These are phyloP conservation scores for Echria macrotheca DNA, from an alignment of 495 filamentous ascomycete genomes.

Conservation along the genomic window DNA sequence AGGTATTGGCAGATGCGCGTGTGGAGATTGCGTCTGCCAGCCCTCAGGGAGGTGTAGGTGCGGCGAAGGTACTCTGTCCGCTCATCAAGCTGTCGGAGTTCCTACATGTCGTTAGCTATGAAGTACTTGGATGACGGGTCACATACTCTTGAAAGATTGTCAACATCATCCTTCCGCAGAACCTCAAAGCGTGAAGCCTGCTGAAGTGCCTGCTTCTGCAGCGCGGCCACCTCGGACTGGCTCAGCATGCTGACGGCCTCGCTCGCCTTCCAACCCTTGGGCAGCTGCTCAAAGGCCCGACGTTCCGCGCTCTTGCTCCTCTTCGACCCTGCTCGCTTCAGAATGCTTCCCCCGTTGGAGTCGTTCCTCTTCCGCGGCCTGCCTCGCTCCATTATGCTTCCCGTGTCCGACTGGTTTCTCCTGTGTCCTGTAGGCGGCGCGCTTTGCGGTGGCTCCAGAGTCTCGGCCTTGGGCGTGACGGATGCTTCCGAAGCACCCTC, in stretches of 20 bases:
- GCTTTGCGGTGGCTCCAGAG: conserved; percentile 26
- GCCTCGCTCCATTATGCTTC: conserved; percentile 55
- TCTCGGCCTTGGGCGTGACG: conserved; percentile 29
- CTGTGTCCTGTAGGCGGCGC: conserved; percentile 25
- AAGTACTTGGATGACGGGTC: background rate
- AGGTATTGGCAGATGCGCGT: conserved; percentile 64
- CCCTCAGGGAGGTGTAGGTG: conserved; percentile 61
- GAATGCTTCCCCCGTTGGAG: conserved; percentile 24
- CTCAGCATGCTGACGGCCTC: conserved; percentile 46
- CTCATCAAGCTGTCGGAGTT: conserved; percentile 64
- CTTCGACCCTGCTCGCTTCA: conserved; percentile 31
- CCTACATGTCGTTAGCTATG: conserved; percentile 38
- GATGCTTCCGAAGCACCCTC: conserved; percentile 18
- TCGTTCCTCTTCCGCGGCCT: conserved; percentile 48
- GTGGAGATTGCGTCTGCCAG: conserved; percentile 63
- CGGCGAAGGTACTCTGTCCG: conserved; percentile 66
- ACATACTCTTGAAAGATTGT: conserved; percentile 54
- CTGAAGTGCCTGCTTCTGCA: conserved; percentile 58
- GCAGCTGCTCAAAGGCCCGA: conserved; percentile 50
- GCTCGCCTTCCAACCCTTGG: conserved; percentile 49
- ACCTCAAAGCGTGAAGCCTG: conserved; percentile 65
- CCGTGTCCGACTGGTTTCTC: conserved; percentile 52
- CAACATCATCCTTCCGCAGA: conserved; percentile 60
- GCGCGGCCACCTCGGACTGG: conserved; percentile 44
- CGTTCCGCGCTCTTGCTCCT: conserved; percentile 41